Percentiles rank a stretch among this genome's conserved stretches.
Evolutionary conservation across 2,329 filamentous ascomycete species (phyloP).

Genomic region (Paramyrothecium roridum): DNA sequence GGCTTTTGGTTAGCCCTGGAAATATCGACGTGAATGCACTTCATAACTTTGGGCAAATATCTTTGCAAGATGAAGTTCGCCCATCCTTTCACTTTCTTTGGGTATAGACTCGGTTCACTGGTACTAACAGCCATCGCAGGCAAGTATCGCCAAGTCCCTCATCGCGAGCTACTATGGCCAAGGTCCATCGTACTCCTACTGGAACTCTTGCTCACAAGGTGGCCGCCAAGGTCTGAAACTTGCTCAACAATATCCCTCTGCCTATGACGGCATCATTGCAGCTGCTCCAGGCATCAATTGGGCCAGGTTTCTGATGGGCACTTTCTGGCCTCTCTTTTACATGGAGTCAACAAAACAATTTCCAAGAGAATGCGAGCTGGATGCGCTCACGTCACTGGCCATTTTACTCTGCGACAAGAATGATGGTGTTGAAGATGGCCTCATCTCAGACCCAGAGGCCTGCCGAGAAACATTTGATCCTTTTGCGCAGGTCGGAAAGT

Average conservation of each 20-base stretch:
- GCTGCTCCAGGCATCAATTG: conserved; percentile 36
- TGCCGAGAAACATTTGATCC: conserved; percentile 29
- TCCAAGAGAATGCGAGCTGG: not conserved
- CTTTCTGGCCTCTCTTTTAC: conserved; percentile 5
- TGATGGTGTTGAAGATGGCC: conserved; percentile 20
- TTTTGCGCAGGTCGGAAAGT: conserved; percentile 16
- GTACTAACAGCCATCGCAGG: conserved; percentile 9
- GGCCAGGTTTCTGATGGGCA: conserved; percentile 3
- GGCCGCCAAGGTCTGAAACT: conserved; percentile 52
- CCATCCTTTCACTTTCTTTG: not conserved
- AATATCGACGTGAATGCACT: conserved; percentile 17
- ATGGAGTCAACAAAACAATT: not conserved
- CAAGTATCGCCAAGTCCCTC: conserved; percentile 38
- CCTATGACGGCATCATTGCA: conserved; percentile 52
- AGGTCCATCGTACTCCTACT: conserved; percentile 41
- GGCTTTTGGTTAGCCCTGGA: conserved; percentile 9
- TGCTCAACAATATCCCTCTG: conserved; percentile 47
- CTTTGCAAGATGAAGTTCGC: conserved; percentile 20
- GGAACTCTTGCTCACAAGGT: conserved; percentile 50
- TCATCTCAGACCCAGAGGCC: conserved; percentile 32
- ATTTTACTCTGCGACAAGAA: not conserved
- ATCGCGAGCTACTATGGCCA: conserved; percentile 37
- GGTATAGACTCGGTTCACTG: not conserved
- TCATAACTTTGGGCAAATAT: conserved; percentile 18
- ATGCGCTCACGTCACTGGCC: not conserved